Evolutionary conservation across 805 yeast genomes (phyloP).

Genomic region (Spathaspora passalidarum): DNA sequence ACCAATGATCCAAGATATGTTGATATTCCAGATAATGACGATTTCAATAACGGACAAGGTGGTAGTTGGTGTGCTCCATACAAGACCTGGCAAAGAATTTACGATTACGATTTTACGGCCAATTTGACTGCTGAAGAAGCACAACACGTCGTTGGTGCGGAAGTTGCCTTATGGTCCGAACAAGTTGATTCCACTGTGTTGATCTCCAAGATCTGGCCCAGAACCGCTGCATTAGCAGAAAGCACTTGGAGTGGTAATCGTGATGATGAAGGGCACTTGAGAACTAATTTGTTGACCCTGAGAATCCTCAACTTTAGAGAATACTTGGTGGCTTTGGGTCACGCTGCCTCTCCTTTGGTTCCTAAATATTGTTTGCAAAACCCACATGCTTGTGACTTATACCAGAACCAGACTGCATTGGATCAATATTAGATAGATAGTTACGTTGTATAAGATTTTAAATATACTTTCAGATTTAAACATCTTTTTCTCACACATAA

Average conservation of each 20-base stretch:
- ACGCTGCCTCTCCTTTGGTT: slow-evolving; percentile 30
- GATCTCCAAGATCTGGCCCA: slow-evolving; percentile 35
- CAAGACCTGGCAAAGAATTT: slow-evolving; percentile 43
- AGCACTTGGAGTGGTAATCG: slow-evolving; percentile 40
- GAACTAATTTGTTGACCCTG: slow-evolving; percentile 28
- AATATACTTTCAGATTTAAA: too few relatives aligned
- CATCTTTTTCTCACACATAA: too few relatives aligned
- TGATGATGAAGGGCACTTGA: slow-evolving; percentile 22
- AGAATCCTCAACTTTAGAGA: slow-evolving; percentile 39
- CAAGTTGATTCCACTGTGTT: slow-evolving; percentile 31
- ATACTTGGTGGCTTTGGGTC: slow-evolving; percentile 33
- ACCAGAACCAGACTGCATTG: slow-evolving; percentile 9
- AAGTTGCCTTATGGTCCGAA: slow-evolving; percentile 39
- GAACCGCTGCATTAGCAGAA: slow-evolving; percentile 42
- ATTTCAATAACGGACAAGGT: slow-evolving; percentile 27
- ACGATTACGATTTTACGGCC: slow-evolving; percentile 30
- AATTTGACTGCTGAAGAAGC: slow-evolving; percentile 27
- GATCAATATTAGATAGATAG: slow-evolving; percentile 2
- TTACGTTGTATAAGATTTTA: background rate
- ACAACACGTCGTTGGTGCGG: slow-evolving; percentile 35
- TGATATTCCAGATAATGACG: slow-evolving; percentile 18
- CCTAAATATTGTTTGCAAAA: slow-evolving; percentile 34
- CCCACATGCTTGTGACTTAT: slow-evolving; percentile 38
- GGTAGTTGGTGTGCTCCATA: slow-evolving; percentile 44
- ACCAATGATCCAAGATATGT: slow-evolving; percentile 33